Evolutionary conservation across 2,329 filamentous ascomycete genomes (phyloP).

Genomic region (Sporothrix inflata): DNA sequence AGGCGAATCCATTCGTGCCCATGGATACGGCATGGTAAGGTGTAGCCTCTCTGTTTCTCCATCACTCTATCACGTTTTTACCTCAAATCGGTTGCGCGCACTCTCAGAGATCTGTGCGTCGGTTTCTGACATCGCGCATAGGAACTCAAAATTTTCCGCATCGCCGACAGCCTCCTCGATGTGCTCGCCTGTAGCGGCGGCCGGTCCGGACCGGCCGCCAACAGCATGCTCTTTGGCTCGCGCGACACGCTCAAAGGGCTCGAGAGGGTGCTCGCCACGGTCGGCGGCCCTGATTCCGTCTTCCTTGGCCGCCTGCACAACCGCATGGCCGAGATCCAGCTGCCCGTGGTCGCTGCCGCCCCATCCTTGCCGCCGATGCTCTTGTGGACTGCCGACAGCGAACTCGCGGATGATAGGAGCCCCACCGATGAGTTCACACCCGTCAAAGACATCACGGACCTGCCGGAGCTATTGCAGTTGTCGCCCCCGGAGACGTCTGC

Average conservation of each 20-base stretch:
- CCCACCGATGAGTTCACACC: background rate
- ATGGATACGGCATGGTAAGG: constrained; percentile 12
- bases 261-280: background rate
- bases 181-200: background rate
- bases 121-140: background rate
- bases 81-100: background rate
- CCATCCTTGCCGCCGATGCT: background rate
- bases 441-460: background rate
- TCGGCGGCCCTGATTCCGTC: background rate
- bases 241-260: constrained; percentile 3
- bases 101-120: background rate
- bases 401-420: background rate
- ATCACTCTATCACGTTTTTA: background rate
- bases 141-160: constrained; percentile 16
- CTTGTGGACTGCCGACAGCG: background rate
- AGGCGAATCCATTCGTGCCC: constrained; percentile 2
- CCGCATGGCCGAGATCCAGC: constrained; percentile 9
- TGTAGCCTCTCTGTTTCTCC: background rate
- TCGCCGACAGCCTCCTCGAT: constrained; percentile 1
- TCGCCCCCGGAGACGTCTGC: background rate
- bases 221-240: background rate
- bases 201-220: background rate
- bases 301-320: constrained; percentile 3
- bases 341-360: background rate
- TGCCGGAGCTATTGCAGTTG: background rate